Conservation (phyloP, 2,329 filamentous ascomycete genomes). For the Stachybotrys chartarum region DNA sequence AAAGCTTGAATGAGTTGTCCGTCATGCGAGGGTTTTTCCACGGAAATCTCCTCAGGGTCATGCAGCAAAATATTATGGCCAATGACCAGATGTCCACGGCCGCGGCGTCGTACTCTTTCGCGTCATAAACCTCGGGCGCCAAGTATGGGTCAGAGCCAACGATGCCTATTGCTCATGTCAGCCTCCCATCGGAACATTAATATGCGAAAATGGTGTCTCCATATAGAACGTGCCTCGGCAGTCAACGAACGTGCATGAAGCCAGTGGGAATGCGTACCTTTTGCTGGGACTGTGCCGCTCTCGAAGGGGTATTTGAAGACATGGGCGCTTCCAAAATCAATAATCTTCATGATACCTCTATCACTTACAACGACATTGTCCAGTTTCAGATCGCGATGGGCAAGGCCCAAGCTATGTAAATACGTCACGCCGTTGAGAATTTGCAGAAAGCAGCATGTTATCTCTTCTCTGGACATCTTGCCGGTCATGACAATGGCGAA, state of each 20-base stretch:
- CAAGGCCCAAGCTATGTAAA: constrained; percentile 87
- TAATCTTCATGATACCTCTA: constrained; percentile 97
- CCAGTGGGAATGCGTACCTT: constrained; percentile 20
- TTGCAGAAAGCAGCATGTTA: constrained; percentile 86
- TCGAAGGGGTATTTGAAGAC: constrained; percentile 98
- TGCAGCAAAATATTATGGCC: constrained; percentile 98
- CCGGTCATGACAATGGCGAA: constrained; percentile 99
- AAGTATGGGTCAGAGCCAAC: constrained; percentile 90
- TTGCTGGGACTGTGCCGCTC: constrained; percentile 44
- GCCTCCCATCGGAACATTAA: not conserved
- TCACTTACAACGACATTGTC: constrained; percentile 98
- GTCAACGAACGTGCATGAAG: no score
- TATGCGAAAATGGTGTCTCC: no score
- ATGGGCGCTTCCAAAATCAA: constrained; percentile 95
- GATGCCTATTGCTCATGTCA: constrained; percentile 36
- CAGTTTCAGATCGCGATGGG: constrained; percentile 90
- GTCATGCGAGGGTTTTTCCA: constrained; percentile 92
- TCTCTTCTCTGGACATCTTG: constrained; percentile 87
- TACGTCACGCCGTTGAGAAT: constrained; percentile 93
- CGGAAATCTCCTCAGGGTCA: constrained; percentile 89
- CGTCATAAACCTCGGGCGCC: constrained; percentile 92
- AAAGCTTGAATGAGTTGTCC: constrained; percentile 93
- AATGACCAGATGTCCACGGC: constrained; percentile 97
- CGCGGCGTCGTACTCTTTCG: constrained; percentile 86
- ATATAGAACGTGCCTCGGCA: no score